Base-by-base conservation (phyloP, 768 basidiomycete species). In the Kwoniella botswanensis region DNA sequence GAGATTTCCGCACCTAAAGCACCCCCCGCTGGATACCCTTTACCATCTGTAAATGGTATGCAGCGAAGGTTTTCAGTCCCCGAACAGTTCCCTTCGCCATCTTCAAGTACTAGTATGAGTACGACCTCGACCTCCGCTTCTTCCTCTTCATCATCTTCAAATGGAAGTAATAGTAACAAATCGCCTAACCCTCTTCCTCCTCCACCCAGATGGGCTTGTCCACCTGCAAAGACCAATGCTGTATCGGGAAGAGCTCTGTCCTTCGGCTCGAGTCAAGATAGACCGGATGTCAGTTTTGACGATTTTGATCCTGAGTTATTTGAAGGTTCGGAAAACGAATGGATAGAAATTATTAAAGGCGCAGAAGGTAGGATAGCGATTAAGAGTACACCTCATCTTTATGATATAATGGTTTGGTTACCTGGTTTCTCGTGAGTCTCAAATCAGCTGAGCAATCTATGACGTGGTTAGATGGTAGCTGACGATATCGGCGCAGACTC, bases 261-360 rank as follows among this genome's bases (percentile, higher is more conserved):
- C 1, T 74, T 75, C 43, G 71, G 76, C 15, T 62, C 68, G 29
- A 24, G 64, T 22, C 65, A 70, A 56, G 69, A 70, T 60, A 63
- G 73, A 58, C 77, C 77, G 6, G 75, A 76, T 53, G 63, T 75
- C 63, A 70, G 52, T 24, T 70, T 70, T 29, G 68, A 71, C n/a
- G 76, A 79, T 26, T 73, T 79, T 41, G 76, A 75, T 56, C 68
- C 75, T 11, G 77, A 79, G 68, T 63, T 79, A 13, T 72, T 76
- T 52, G 70, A 72, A 13, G 71, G 70, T 18, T 18, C 26, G 46
- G 73, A 73, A 22, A 75, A 70, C 42, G 73, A 76, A 41, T 69
- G 68, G 70, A 69, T 75, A 10, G 79, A 80, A 60, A 66, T 80
- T 44, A 76, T 80, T 63, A 80, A 80, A 61, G 77, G 77, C 54